Conservation (phyloP, 1,284 basidiomycete genomes). For the Irpex rosettiformis region DNA sequence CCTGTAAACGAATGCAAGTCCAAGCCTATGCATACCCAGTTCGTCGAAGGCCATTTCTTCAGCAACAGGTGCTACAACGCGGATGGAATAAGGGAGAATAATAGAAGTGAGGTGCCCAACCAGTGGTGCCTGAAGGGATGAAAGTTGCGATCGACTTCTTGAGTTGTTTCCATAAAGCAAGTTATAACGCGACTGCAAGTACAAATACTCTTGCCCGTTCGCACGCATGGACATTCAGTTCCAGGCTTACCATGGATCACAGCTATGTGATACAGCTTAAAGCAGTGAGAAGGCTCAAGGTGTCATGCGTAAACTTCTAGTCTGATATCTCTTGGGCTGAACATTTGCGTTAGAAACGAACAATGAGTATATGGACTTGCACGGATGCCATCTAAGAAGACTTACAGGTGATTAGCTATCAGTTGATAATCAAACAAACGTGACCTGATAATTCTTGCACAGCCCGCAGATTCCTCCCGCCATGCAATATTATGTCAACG, state of each 20-base stretch:
- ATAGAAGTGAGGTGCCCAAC: neutral
- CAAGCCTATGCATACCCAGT: slow-evolving; percentile 11
- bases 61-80: neutral
- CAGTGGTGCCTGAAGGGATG: neutral
- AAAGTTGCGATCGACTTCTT: no score
- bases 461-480: neutral
- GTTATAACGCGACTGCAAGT: no score
- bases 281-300: neutral
- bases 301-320: neutral
- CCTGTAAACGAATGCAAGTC: slow-evolving; percentile 12
- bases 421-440: neutral
- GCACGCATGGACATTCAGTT: no score
- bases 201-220: no score
- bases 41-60: slow-evolving; percentile 14
- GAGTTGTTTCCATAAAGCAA: no score
- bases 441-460: neutral
- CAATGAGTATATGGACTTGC: neutral
- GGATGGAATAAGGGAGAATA: neutral
- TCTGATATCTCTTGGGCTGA: neutral
- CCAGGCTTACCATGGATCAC: neutral
- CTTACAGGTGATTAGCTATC: neutral
- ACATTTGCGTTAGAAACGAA: neutral
- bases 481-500: neutral
- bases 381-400: neutral
- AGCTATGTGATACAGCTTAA: neutral